A percentile compares a stretch with the other conserved stretches of the same genome.
phyloP scores from a whole-genome alignment of 2,329 filamentous ascomycete species.

The Periglandula ipomoeae region DNA sequence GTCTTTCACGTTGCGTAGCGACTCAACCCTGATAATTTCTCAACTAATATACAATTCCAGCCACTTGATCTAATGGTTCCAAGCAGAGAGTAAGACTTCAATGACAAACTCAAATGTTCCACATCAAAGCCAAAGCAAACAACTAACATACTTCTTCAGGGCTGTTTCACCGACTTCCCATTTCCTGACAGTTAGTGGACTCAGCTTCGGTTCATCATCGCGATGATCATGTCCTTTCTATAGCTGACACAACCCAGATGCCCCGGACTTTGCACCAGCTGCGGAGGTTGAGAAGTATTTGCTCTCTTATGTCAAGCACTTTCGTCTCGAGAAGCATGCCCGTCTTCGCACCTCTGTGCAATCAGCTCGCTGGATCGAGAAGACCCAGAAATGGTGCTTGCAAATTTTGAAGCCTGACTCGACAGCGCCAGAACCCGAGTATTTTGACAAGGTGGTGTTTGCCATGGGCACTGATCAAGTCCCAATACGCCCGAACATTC shows the following conservation, averaged over 20 bases:
- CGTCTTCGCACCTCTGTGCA: constrained; percentile 18
- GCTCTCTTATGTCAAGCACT: constrained; percentile 25
- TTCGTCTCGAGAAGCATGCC: constrained; percentile 19
- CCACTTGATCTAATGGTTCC: constrained; percentile 18
- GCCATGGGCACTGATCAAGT: constrained; percentile 25
- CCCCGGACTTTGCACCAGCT: constrained; percentile 13
- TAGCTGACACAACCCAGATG: neutral
- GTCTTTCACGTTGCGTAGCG: too few relatives aligned
- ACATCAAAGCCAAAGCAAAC: too few relatives aligned
- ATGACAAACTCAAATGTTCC: too few relatives aligned
- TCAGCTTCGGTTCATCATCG: neutral
- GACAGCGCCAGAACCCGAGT: constrained; percentile 6
- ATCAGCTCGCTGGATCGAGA: constrained; percentile 2
- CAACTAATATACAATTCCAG: constrained; percentile 8
- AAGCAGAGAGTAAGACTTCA: constrained; percentile 12
- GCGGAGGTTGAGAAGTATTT: constrained; percentile 23
- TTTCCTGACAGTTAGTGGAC: constrained; percentile 17
- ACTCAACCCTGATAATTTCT: too few relatives aligned
- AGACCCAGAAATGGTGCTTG: neutral
- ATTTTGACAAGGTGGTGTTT: constrained; percentile 31
- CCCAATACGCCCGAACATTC: constrained; percentile 27
- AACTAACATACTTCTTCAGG: too few relatives aligned
- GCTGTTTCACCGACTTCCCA: constrained; percentile 28
- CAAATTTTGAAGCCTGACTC: neutral
- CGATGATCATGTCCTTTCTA: neutral